Percentiles rank a stretch among this genome's conserved stretches.
phyloP scores from a whole-genome alignment of 2,329 filamentous ascomycete species.

The Immersiporthe knoxdaviesiana region DNA sequence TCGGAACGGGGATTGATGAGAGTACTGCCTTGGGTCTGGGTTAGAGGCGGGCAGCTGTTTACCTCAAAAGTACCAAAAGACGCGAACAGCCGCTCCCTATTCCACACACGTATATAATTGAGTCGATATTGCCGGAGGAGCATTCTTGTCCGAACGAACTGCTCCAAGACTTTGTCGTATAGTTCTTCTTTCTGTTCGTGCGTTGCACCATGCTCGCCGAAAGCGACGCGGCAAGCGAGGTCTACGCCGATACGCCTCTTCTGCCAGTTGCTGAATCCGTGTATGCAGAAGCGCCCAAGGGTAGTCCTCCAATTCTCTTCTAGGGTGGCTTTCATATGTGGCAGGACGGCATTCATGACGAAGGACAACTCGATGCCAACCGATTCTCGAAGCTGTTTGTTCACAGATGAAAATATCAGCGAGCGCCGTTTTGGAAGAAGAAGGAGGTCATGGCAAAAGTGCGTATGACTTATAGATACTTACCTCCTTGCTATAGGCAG shows the following conservation, averaged over 20 bases:
- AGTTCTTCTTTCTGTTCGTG: background rate
- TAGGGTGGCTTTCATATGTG: background rate
- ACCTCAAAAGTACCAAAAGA: background rate
- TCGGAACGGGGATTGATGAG: background rate
- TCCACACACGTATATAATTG: background rate
- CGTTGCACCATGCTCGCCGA: background rate
- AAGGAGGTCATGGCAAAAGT: too few relatives aligned
- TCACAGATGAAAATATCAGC: background rate
- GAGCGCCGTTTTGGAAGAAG: background rate
- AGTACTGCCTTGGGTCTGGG: background rate
- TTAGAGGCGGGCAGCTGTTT: background rate
- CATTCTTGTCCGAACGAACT: background rate
- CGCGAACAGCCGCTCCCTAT: background rate
- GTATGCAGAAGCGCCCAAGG: background rate
- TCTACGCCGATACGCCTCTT: background rate
- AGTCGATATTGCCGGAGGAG: background rate
- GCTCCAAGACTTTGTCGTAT: conserved; percentile 7
- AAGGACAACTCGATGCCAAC: conserved; percentile 1
- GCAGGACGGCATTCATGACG: background rate
- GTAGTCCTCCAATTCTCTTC: background rate
- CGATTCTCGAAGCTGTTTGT: background rate
- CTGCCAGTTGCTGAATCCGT: background rate
- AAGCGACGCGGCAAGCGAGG: background rate
- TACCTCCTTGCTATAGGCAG: background rate
- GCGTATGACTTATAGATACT: too few relatives aligned